Evolutionary conservation across 164 flowering plant genomes (phyloP), one percentile per base, ranked within the genome.

Genomic region (Dillenia turbinata): DNA sequence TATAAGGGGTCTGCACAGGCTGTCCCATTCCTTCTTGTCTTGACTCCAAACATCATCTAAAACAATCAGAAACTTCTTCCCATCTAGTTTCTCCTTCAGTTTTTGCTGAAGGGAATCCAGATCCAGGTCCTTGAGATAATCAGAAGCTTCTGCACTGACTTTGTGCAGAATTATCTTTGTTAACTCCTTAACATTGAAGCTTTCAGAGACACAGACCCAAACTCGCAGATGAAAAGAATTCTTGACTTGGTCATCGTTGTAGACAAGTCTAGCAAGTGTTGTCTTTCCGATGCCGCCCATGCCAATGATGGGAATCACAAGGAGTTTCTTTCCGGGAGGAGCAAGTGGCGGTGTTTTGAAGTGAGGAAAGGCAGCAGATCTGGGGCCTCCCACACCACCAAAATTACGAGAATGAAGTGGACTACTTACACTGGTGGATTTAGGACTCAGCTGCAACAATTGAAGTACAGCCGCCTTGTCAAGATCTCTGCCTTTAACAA

Each of bases 181-280:
- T 0, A 70, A 17, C 44, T 19, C 52, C 15, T 44, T 47, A 12
- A 44, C 19, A 51, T 51, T 40, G n/a, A 69, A 69, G 19, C 49
- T 26, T 6, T 66, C 62, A 9, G 62, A 56, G 10, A 66, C 66
- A 15, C 69, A 61, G 6, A 64, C 69, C 73, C 69, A 70, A 1
- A 61, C 45, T 17, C 44, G 55, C 7, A 7, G 12, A 1, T 51
- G 54, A 51, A 66, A 70, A 49, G 50, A 58, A 8, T 44, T n/a
- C 9, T 9, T 40, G 1, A 60, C 33, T 7, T 15, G 61, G 19
- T 55, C 54, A 40, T 65, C 66, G 22, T 61, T 47, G 15, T 10
- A 70, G 15, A 66, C 69, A 11, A 47, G 9, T 26, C 33, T 26
- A 26, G 33, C 33, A 26, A 26, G 33, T 26, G 33, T 2, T 26